phyloP scores from a whole-genome alignment of 495 filamentous ascomycete species.

The Jackrogersella multiformis region DNA sequence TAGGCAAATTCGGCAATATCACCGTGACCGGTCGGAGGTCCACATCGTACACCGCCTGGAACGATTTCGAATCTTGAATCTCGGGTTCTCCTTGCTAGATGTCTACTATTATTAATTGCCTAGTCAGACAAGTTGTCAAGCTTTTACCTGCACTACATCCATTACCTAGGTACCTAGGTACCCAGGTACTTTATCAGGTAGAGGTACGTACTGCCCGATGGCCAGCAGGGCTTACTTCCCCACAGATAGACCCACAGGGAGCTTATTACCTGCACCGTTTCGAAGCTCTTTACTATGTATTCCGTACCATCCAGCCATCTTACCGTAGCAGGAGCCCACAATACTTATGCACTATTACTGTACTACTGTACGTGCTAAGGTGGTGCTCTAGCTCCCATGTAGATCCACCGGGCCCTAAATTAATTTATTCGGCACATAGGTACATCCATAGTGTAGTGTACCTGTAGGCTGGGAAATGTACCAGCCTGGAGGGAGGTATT shows the following conservation, averaged over 20 bases:
- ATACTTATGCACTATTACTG: slow-evolving; percentile 9
- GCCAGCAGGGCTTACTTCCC: too few relatives aligned
- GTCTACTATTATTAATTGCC: background rate
- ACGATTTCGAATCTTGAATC: slow-evolving; percentile 22
- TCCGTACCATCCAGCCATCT: too few relatives aligned
- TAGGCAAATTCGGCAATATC: slow-evolving; percentile 25
- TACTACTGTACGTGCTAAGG: background rate
- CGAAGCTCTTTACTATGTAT: too few relatives aligned
- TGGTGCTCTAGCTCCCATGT: slow-evolving; percentile 1
- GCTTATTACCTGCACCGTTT: slow-evolving; percentile 22
- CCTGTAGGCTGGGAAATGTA: too few relatives aligned
- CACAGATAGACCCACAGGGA: slow-evolving; percentile 21
- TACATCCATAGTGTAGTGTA: too few relatives aligned
- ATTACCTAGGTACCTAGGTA: background rate
- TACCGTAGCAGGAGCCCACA: slow-evolving; percentile 10
- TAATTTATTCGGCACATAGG: slow-evolving; percentile 1
- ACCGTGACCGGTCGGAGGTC: slow-evolving; percentile 13
- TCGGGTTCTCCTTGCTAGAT: slow-evolving; percentile 21
- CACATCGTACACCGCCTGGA: slow-evolving; percentile 24
- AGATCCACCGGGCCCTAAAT: slow-evolving; percentile 19
- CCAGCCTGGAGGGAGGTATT: too few relatives aligned
- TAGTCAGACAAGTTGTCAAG: background rate
- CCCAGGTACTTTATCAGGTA: background rate
- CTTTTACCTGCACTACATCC: background rate
- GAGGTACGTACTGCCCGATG: too few relatives aligned